Base-by-base conservation (phyloP, 257 asterid species). In the Orobanche coerulescens region DNA sequence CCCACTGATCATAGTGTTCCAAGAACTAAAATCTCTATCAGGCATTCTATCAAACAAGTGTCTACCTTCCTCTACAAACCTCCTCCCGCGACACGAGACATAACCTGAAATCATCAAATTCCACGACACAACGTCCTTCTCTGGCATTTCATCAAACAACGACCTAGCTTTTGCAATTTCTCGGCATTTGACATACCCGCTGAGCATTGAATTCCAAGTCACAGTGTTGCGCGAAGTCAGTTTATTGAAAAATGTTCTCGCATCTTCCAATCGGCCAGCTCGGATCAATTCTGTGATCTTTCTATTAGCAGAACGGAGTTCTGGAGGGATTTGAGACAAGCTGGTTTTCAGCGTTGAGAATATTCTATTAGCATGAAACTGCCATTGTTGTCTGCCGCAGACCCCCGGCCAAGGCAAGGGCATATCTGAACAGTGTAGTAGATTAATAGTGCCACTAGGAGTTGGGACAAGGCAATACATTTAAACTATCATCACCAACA, bases 1-100 rank as follows among this genome's bases (percentile, higher is more conserved):
- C 77, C 94, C 96, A 58, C 86, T 85, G 23, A 87, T 85, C 95
- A 87, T 77, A 36, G 96, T 85, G 68, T 87, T 91, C 97, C 96
- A 87, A 8, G 97, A 78, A 65, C 85, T 54, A 18, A 71, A 67
- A 58, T 84, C 87, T 60, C 78, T 75, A 16, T 55, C 69, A 20
- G 86, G 88, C 95, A 87, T 88, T 68, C 63, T 64, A 66, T 79
- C 90, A 44, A 85, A 87, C 78, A 91, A 61, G 20, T 59, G 13
- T 44, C 89, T 61, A 3, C 76, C 94, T 62, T 87, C 90, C 24
- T 76, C 85, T 1, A 83, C 20, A 43, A 58, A 55, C 42, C 76
- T 69, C 30, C 64, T 51, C 54, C 82, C 83, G 5, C 76, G 68
- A 40, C 95, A 83, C 1, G 82, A 75, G 47, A 79, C 65, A 60